These are phyloP conservation scores for Zygotorulaspora florentina DNA, from an alignment of 805 yeast genomes.

Conservation along the genomic window DNA sequence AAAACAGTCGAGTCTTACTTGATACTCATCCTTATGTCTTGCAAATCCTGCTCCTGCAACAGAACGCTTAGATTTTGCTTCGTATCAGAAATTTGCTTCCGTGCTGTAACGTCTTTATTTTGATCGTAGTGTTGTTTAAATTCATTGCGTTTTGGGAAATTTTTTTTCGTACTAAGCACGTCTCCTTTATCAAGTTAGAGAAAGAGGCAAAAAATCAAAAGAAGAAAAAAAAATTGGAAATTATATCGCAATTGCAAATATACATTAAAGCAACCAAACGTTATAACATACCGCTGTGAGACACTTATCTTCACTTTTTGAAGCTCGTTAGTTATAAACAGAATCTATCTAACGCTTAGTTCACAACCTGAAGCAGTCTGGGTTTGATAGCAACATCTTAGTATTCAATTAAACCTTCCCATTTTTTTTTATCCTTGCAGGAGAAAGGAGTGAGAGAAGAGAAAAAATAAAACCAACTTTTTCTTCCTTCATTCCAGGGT, in stretches of 20 bases:
- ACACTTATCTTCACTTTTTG: not conserved
- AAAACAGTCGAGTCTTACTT: too few species aligned
- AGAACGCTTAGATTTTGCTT: too few species aligned
- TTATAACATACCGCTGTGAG: not conserved
- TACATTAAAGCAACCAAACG: not conserved
- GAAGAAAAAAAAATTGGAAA: not conserved
- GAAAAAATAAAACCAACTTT: not conserved
- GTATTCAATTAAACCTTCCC: too few species aligned
- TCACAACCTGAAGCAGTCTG: not conserved
- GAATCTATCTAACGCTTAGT: not conserved
- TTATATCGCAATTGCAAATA: not conserved
- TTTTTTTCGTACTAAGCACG: conserved; percentile 1
- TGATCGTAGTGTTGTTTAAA: not conserved
- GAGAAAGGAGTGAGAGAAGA: conserved; percentile 4
- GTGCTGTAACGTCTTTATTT: not conserved
- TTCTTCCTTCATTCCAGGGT: not conserved
- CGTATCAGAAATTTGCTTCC: not conserved
- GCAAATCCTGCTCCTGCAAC: too few species aligned
- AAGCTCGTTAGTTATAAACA: not conserved
- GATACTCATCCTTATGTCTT: too few species aligned
- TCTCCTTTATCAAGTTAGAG: not conserved
- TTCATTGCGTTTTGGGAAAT: not conserved
- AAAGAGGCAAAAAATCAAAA: conserved; percentile 3
- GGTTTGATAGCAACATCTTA: too few species aligned
- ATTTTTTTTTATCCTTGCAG: not conserved